Base-by-base conservation (phyloP, 208 protist species). In the Leishmania aethiopica region DNA sequence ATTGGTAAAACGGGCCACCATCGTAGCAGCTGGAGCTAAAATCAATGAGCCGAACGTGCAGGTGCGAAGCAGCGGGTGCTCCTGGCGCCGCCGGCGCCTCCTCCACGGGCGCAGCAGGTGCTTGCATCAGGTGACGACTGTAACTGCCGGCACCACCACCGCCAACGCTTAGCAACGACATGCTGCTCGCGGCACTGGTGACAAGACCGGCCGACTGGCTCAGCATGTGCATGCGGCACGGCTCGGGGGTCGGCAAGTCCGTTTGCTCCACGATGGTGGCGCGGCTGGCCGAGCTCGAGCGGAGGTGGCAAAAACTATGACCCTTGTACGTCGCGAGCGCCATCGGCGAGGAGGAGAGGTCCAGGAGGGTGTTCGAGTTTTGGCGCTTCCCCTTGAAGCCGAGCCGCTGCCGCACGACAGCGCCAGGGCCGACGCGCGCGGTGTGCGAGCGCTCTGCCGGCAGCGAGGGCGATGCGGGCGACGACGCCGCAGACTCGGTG, bases 21-120 rank as follows among this genome's bases (percentile, higher is more conserved):
- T 95, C 93, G 85, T 98, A 99, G 88, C 96, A 99, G 74, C 93
- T 97, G 75, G 93, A 98, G 70, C 98, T 99, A 88, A 99, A 99
- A 89, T 99, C 99, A 82, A 99, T 99, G 37, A 99, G 89, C 81
- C 98, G 99, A 78, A 99, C 83, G n/a, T 91, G 84, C 64, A 94
- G 82, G 1, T 75, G 75, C 69, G 90, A 82, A 28, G 87, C 60
- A 22, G 70, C 25, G 1, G 78, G 28, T 28, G 76, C 47, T 3
- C 32, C 37, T 37, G 57, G 45, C 37, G 60, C 47, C 53, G 57
- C 35, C 37, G 25, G 47, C 40, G 45, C 59, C 60, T 72, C 47
- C n/a, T 67, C 74, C 28, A 28, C 35, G 17, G 40, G 17, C 25
- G 28, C 45, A 19, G 11, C 19, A 32, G 42, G 47, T 32, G 47